Evolutionary conservation across 768 basidiomycete genomes (phyloP).

Genomic region (Guyanaporus albipodus): DNA sequence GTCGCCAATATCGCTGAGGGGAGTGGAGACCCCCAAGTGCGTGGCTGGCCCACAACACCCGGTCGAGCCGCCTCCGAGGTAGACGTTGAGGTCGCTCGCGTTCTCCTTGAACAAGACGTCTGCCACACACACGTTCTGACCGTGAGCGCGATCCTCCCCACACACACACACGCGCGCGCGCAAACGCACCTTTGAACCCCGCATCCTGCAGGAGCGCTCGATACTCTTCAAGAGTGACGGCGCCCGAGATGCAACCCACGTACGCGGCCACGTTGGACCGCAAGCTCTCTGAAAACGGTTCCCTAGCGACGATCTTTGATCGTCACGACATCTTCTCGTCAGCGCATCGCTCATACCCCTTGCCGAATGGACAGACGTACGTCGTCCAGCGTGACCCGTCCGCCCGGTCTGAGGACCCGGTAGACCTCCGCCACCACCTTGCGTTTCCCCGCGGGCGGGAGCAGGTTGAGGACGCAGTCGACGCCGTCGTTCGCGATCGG

Average conservation of each 20-base stretch:
- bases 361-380: too few species aligned
- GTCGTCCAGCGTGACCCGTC: slow-evolving; percentile 50
- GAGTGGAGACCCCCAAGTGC: too few species aligned
- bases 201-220: slow-evolving; percentile 33
- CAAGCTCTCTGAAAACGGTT: slow-evolving; percentile 40
- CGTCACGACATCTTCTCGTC: too few species aligned
- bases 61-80: too few species aligned
- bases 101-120: slow-evolving; percentile 41
- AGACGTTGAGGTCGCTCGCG: slow-evolving; percentile 39
- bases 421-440: slow-evolving; percentile 43
- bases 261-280: slow-evolving; percentile 39
- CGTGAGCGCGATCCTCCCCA: not conserved
- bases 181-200: slow-evolving; percentile 39
- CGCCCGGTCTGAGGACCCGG: slow-evolving; percentile 53
- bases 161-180: too few species aligned
- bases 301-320: slow-evolving; percentile 46
- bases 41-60: slow-evolving; percentile 10
- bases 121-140: slow-evolving; percentile 15
- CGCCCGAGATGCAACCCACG: slow-evolving; percentile 45
- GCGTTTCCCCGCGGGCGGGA: slow-evolving; percentile 41
- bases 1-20: too few species aligned
- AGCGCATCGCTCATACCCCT: too few species aligned
- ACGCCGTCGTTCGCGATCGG: slow-evolving; percentile 47
- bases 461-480: slow-evolving; percentile 53
- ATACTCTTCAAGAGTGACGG: slow-evolving; percentile 40